A percentile compares a stretch with the other conserved stretches of the same genome.
Conservation (phyloP, 2,329 filamentous ascomycete species). For the Pyricularia pennisetigena region DNA sequence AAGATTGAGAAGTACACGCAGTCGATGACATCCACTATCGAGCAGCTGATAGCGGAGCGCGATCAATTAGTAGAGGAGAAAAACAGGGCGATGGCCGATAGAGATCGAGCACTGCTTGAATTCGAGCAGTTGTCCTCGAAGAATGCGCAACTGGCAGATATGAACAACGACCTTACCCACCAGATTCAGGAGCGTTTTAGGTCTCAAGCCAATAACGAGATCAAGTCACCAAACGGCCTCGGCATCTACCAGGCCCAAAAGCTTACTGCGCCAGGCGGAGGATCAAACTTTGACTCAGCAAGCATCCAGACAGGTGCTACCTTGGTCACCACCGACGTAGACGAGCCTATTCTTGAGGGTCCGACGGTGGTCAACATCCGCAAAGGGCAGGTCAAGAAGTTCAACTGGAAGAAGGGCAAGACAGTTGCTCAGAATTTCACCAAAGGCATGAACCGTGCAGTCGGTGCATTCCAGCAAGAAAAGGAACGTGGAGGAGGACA, state of each 20-base stretch:
- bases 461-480: constrained; percentile 58
- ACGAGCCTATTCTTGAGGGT: constrained; percentile 60
- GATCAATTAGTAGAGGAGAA: constrained; percentile 81
- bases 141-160: constrained; percentile 85
- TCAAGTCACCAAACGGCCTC: constrained; percentile 40
- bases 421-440: constrained; percentile 89
- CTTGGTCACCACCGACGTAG: constrained; percentile 49
- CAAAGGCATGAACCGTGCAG: constrained; percentile 89
- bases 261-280: constrained; percentile 33
- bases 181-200: constrained; percentile 93
- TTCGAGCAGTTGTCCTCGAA: constrained; percentile 92
- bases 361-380: constrained; percentile 94
- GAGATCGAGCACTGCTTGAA: constrained; percentile 87
- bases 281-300: constrained; percentile 35
- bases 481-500: constrained; percentile 38
- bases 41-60: constrained; percentile 57
- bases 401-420: constrained; percentile 98
- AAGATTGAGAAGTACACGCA: constrained; percentile 53
- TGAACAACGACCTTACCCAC: constrained; percentile 92
- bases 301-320: constrained; percentile 50
- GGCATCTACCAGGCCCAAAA: constrained; percentile 44
- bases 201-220: constrained; percentile 48
- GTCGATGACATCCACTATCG: constrained; percentile 46
- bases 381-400: constrained; percentile 90
- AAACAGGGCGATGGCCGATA: constrained; percentile 69